A percentile compares a stretch with the other conserved stretches of the same genome.
These are phyloP conservation scores for Suillus americanus DNA, from an alignment of 768 basidiomycete genomes.

Conservation along the genomic window DNA sequence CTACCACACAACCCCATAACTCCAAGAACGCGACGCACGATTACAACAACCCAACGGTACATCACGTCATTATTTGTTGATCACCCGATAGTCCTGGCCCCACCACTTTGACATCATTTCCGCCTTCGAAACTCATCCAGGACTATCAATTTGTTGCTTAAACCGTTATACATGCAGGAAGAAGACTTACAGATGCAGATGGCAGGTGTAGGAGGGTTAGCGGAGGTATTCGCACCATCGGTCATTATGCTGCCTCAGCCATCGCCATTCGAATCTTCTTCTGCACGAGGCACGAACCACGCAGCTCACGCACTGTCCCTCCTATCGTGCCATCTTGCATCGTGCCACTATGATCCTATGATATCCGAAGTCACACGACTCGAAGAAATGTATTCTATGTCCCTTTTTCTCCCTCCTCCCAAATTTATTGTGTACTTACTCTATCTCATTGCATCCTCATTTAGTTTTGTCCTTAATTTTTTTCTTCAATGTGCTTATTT, in stretches of 20 bases:
- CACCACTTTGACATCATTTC: slow-evolving; percentile 16
- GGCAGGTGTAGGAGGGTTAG: slow-evolving; percentile 12
- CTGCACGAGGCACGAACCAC: neutral
- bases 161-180: slow-evolving; percentile 16
- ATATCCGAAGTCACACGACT: neutral
- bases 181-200: neutral
- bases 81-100: slow-evolving; percentile 15
- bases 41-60: slow-evolving; percentile 13
- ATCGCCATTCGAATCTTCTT: slow-evolving; percentile 13
- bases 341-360: neutral
- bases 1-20: slow-evolving; percentile 9
- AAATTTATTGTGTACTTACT: slow-evolving; percentile 3
- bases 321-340: neutral
- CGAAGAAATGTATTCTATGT: neutral
- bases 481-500: slow-evolving; percentile 1
- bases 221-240: slow-evolving; percentile 5
- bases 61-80: slow-evolving; percentile 10
- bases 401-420: neutral
- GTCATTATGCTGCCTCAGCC: neutral
- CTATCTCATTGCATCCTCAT: slow-evolving; percentile 3
- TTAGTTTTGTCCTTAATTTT: slow-evolving; percentile 1
- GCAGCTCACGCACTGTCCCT: neutral
- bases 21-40: slow-evolving; percentile 10
- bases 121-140: slow-evolving; percentile 7
- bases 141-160: slow-evolving; percentile 22